These are phyloP conservation scores for Sporothrix euskadiensis DNA, from an alignment of 2,329 filamentous ascomycete species.

Conservation along the genomic window DNA sequence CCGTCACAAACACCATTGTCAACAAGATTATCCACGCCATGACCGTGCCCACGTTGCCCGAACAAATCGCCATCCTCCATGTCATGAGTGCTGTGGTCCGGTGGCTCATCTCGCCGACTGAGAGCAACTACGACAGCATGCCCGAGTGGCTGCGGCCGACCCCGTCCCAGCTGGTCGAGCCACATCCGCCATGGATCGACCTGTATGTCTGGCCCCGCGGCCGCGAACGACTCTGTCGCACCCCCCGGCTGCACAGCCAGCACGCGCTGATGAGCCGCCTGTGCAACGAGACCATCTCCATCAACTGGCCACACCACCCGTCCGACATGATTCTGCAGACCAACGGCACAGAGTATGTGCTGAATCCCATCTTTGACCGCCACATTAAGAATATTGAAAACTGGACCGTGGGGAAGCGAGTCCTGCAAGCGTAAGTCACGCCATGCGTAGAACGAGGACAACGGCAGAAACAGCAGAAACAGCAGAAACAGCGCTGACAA, in stretches of 20 bases:
- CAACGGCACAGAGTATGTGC: constrained; percentile 18
- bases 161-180: constrained; percentile 26
- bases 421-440: constrained; percentile 12
- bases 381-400: constrained; percentile 19
- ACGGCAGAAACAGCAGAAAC: too few species aligned
- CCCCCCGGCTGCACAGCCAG: background rate
- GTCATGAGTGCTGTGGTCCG: constrained; percentile 15
- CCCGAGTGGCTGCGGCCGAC: constrained; percentile 36
- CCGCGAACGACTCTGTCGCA: constrained; percentile 25
- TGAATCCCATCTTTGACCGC: constrained; percentile 12
- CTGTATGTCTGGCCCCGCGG: constrained; percentile 23
- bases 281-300: constrained; percentile 18
- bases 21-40: constrained; percentile 20
- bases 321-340: constrained; percentile 17
- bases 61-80: constrained; percentile 22
- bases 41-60: constrained; percentile 17
- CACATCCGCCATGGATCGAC: constrained; percentile 28
- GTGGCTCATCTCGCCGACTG: constrained; percentile 21
- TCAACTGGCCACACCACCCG: constrained; percentile 24
- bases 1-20: constrained; percentile 21
- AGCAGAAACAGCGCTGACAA: background rate
- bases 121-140: constrained; percentile 24
- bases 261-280: background rate
- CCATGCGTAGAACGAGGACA: background rate
- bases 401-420: constrained; percentile 4